Evolutionary conservation across 2,329 filamentous ascomycete genomes (phyloP).

Genomic region (Fusarium sacchari): DNA sequence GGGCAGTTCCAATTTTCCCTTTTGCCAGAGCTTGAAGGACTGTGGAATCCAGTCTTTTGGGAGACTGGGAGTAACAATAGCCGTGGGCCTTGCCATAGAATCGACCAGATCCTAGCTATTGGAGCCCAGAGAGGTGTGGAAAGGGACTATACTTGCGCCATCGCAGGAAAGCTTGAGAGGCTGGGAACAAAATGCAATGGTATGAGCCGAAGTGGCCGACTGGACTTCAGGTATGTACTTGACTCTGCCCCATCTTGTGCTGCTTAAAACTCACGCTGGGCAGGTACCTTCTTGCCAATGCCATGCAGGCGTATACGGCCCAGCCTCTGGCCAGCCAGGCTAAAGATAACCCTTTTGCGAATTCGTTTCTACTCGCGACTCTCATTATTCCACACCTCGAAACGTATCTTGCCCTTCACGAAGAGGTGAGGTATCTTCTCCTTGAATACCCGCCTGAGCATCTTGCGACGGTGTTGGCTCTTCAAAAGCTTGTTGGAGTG

Average conservation of each 20-base stretch:
- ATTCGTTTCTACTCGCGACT: slow-evolving; percentile 64
- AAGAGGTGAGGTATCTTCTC: slow-evolving; percentile 64
- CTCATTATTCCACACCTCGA: slow-evolving; percentile 70
- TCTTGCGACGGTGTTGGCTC: slow-evolving; percentile 64
- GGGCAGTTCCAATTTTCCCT: slow-evolving; percentile 60
- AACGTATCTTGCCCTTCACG: slow-evolving; percentile 64
- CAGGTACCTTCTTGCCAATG: slow-evolving; percentile 69
- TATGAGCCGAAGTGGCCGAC: slow-evolving; percentile 61
- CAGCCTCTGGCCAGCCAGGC: slow-evolving; percentile 61
- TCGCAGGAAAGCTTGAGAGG: slow-evolving; percentile 64
- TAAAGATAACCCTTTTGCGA: slow-evolving; percentile 64
- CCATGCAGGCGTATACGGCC: slow-evolving; percentile 67
- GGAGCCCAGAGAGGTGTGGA: slow-evolving; percentile 66
- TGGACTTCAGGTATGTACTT: slow-evolving; percentile 65
- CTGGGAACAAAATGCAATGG: slow-evolving; percentile 63
- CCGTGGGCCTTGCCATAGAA: slow-evolving; percentile 50
- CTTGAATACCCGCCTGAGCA: slow-evolving; percentile 68
- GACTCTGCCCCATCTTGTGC: background rate
- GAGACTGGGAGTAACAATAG: slow-evolving; percentile 47
- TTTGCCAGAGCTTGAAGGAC: slow-evolving; percentile 58
- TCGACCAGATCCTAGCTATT: slow-evolving; percentile 69
- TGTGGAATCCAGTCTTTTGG: slow-evolving; percentile 65
- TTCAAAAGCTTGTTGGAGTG: slow-evolving; percentile 66
- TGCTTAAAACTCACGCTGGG: slow-evolving; percentile 5
- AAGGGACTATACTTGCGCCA: slow-evolving; percentile 58